Percentiles rank a stretch among this genome's conserved stretches.
Conservation (phyloP, 2,329 filamentous ascomycete species). For the Alternaria alternata region DNA sequence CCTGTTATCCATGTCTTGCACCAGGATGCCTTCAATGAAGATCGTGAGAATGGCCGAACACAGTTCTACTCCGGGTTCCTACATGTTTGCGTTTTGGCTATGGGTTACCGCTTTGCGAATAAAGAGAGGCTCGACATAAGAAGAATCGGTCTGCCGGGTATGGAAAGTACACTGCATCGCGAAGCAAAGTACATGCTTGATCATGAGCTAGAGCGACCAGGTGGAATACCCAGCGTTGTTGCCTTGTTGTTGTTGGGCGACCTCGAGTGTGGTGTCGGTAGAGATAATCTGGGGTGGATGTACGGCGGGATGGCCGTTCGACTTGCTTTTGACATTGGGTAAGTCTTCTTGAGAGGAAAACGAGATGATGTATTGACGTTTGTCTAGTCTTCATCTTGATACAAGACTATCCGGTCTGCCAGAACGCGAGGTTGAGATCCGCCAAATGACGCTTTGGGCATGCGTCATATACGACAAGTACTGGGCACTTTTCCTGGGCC, state of each 20-base stretch:
- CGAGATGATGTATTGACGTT: background rate
- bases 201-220: conserved; percentile 61
- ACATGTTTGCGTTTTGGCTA: conserved; percentile 62
- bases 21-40: conserved; percentile 59
- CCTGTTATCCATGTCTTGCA: conserved; percentile 60
- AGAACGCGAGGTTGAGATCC: conserved; percentile 58
- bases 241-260: conserved; percentile 62
- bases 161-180: conserved; percentile 62
- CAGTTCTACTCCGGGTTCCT: conserved; percentile 63
- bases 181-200: conserved; percentile 65
- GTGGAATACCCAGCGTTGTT: conserved; percentile 62
- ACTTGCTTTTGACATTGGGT: conserved; percentile 39
- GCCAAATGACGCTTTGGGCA: conserved; percentile 62
- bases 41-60: conserved; percentile 56
- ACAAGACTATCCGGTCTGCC: conserved; percentile 54
- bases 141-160: conserved; percentile 55
- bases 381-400: conserved; percentile 59
- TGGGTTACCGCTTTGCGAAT: conserved; percentile 63
- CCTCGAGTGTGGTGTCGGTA: conserved; percentile 62
- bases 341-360: background rate
- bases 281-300: conserved; percentile 65
- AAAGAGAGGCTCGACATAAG: conserved; percentile 59
- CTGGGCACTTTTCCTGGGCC: conserved; percentile 64
- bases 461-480: conserved; percentile 63
- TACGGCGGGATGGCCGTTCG: conserved; percentile 56